Evolutionary conservation across 1,139 yeast species (phyloP), one percentile per base, ranked within the genome.

Genomic region (Yamadazyma sp.): DNA sequence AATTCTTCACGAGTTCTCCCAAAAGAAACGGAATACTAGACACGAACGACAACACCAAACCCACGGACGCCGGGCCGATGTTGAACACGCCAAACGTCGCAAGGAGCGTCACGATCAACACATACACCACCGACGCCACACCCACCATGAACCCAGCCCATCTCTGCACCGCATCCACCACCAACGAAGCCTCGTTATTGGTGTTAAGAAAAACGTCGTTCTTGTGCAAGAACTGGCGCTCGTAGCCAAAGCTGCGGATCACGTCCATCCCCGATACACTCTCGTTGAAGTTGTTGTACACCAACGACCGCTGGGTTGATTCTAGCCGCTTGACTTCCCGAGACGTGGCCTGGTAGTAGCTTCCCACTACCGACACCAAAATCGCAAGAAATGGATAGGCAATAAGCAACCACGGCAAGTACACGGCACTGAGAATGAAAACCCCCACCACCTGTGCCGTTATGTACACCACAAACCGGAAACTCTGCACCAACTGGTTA

Each of bases 131-230:
- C 1, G 86, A 82, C 31, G 79, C 57, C 31, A 70, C 46, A 53
- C 82, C 87, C 46, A 86, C 64, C 41, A 82, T 76, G 35, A 84
- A 62, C 14, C 82, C 76, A 31, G 86, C 73, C 95, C 95, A 88
- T 56, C 94, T 76, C 62, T 86, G 95, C 46, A 78, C 77, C 0
- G 82, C 86, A 47, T 80, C 65, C 8, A 84, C 76, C 39, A 86
- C 46, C 51, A 71, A 82, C 50, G 82, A 80, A 1, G 92, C 86
- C 50, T 85, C 85, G 51, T 83, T 83, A 79, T 80, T 81, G 29
- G 67, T 65, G 56, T 88, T 73, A 40, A 85, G 62, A 22, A 73
- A 64, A 10, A 42, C 44, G 43, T 75, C 73, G 44, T 79, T 78
- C 46, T 70, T 73, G 3, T 54, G 45, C 30, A 75, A 54, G 52